Evolutionary conservation across 805 yeast genomes (phyloP), one percentile per base, ranked within the genome.

Genomic region (Hemisphaericaspora nanyangensis): DNA sequence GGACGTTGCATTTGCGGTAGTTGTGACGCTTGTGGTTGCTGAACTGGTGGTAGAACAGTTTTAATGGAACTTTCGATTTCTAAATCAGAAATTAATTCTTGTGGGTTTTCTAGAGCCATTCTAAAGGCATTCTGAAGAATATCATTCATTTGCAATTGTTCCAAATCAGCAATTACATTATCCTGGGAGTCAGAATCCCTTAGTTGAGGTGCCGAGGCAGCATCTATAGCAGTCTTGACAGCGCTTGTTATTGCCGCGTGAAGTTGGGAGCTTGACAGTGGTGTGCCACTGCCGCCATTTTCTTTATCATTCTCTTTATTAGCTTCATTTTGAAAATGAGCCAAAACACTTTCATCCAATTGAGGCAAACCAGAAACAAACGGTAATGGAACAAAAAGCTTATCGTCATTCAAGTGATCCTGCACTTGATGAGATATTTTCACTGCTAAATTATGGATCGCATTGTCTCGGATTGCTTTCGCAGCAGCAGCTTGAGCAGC

Each of bases 51-150:
- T 19, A 33, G 12, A 10, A 33, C 35, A 8, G 19, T 35, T 12
- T 3, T 17, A 7, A 7, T n/a, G 2, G 38, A 18, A n/a, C 56
- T 58, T 5, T 56, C 65, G 29, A 55, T 51, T 22, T 64, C 67
- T 36, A 65, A 44, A 33, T 60, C 63, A 3, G 57, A 60, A 61
- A 68, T 52, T 50, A 72, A 50, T 58, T 74, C 58, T 51, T 57
- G 55, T 47, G 83, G 83, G 43, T 80, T 77, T 44, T 77, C 82
- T 70, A 79, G 77, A 0, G 90, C 93, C 82, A 85, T 71, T 34
- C 77, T 76, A 63, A 84, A 72, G 1, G 91, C 93, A 60, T 82
- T 82, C 46, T 81, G 87, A 70, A 84, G 73, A 46, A 84, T 84
- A 47, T 77, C 83, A 50, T 77, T 80, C 78, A 84, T 72, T 42